A percentile compares a stretch with the other conserved stretches of the same genome.
Evolutionary conservation across 2,329 filamentous ascomycete species (phyloP).

Genomic region (Alternaria dauci): DNA sequence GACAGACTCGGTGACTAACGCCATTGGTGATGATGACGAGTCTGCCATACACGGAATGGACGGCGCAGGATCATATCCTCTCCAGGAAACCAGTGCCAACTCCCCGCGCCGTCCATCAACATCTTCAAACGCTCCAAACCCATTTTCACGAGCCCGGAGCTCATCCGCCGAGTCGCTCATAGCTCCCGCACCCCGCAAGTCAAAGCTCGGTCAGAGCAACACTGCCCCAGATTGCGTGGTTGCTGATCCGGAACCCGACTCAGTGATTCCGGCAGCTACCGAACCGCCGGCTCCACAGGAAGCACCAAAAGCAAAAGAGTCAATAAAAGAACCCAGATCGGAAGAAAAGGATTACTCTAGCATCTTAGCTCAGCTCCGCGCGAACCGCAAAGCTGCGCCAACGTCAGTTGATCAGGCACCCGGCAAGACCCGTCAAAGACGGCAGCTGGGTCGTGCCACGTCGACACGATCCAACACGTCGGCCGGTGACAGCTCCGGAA

Average conservation of each 20-base stretch:
- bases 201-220: constrained; percentile 23
- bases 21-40: constrained; percentile 23
- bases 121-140: constrained; percentile 33
- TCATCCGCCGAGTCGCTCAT: constrained; percentile 34
- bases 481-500: constrained; percentile 37
- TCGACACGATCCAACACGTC: constrained; percentile 43
- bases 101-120: constrained; percentile 44
- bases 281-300: constrained; percentile 20
- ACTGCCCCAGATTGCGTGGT: constrained; percentile 23
- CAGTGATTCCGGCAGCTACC: constrained; percentile 34
- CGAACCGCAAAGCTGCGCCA: constrained; percentile 38
- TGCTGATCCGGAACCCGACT: constrained; percentile 19
- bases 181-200: constrained; percentile 22
- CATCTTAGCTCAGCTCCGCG: constrained; percentile 42
- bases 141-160: constrained; percentile 22
- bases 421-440: constrained; percentile 30
- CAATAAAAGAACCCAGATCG: constrained; percentile 16
- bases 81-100: constrained; percentile 44
- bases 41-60: constrained; percentile 27
- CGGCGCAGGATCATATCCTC: constrained; percentile 33
- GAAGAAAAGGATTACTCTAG: constrained; percentile 44
- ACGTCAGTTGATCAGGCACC: constrained; percentile 31
- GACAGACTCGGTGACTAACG: constrained; percentile 24
- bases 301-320: constrained; percentile 18
- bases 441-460: constrained; percentile 45